Evolutionary conservation across 345 rosid species (phyloP), one percentile per base, ranked within the genome.

Genomic region (Punica granatum): DNA sequence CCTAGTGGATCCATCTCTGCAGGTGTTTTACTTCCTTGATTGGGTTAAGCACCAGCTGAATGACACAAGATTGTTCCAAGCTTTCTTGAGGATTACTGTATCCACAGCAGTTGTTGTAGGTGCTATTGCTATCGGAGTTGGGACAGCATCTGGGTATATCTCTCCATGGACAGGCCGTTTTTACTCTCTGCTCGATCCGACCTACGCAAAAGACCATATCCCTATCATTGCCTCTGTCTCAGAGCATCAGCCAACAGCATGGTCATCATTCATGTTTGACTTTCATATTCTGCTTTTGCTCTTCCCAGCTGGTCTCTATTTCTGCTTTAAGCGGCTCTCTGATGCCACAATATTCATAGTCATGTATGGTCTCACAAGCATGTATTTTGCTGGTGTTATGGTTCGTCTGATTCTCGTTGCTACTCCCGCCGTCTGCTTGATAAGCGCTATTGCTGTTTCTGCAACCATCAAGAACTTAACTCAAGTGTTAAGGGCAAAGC

Each of bases 361-460:
- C 67, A 94, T 94, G 99, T 94, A 94, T 84, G 99, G 97, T 69
- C 93, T 94, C 49, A 94, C 99, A 10, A 94, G 99, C 85, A 80
- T 94, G 98, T 94, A 94, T 78, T 94, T 94, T 76, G 99, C 99
- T 73, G 99, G 99, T 81, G 99, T 94, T 69, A 94, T 94, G 99
- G 99, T 94, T 62, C 97, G 98, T 65, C 82, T 94, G 73, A 94
- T 94, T 69, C 97, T 91, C 7, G 99, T 94, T 51, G 99, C 99
- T 19, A 89, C 99, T 35, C 99, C 98, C 60, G 98, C 99, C 1
- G 86, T 94, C 36, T 94, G 99, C 75, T 88, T 94, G 72, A 91
- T 91, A 72, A 89, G 99, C 79, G 93, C 96, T 30, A 91, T 94
- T 80, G 99, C 98, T 72, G 96, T 89, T 82, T 94, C 99, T 62